These are phyloP conservation scores for Graphium sp. DNA, from an alignment of 2,329 filamentous ascomycete genomes.

Conservation along the genomic window DNA sequence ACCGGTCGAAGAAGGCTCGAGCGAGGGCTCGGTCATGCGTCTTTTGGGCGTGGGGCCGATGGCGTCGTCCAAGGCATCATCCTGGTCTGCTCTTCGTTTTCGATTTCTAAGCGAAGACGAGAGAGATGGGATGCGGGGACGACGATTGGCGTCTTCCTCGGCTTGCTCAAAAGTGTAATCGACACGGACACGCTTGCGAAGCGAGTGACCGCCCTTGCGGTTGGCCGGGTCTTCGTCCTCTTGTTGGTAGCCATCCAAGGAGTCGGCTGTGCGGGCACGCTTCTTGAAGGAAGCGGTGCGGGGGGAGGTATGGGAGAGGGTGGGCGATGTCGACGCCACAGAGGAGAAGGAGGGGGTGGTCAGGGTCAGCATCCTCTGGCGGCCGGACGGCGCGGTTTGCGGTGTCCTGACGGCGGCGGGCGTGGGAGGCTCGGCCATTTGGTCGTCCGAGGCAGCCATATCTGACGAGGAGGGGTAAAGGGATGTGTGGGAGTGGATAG, in stretches of 20 bases:
- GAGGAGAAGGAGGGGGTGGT: no score
- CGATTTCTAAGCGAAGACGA: conserved; percentile 14
- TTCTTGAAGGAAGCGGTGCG: conserved; percentile 1
- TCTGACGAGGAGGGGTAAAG: background rate
- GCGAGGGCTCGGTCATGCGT: conserved; percentile 14
- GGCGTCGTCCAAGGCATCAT: conserved; percentile 16
- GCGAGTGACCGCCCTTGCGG: conserved; percentile 37
- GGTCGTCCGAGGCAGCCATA: background rate
- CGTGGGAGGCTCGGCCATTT: background rate
- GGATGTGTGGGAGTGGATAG: background rate
- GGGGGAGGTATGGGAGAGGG: background rate
- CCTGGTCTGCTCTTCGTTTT: conserved; percentile 18
- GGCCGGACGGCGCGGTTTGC: conserved; percentile 12
- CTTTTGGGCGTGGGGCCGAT: conserved; percentile 14
- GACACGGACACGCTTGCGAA: conserved; percentile 36
- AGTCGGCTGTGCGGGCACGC: conserved; percentile 1
- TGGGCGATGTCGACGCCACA: background rate
- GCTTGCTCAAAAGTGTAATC: conserved; percentile 39
- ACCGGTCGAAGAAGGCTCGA: conserved; percentile 14
- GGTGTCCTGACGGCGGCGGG: conserved; percentile 11
- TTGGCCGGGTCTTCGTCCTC: conserved; percentile 3
- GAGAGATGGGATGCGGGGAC: conserved; percentile 10
- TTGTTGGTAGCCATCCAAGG: conserved; percentile 2
- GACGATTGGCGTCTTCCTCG: conserved; percentile 23
- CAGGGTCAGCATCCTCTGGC: no score